phyloP scores from a whole-genome alignment of 2,329 filamentous ascomycete species.

The Beauveria sp. region DNA sequence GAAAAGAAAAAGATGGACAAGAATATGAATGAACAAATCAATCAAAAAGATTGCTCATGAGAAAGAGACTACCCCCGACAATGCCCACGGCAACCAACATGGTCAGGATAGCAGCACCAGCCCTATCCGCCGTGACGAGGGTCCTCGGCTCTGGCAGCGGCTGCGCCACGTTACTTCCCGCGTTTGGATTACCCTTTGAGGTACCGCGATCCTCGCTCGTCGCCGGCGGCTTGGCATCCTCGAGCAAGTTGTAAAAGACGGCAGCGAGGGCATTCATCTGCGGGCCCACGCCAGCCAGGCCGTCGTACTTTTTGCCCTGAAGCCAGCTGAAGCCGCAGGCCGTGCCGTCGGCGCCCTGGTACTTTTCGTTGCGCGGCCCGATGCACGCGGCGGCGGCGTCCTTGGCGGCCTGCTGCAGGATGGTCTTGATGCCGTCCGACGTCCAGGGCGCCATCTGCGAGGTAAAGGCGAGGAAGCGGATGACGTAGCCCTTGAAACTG shows the following conservation, averaged over 20 bases:
- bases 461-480: constrained; percentile 57
- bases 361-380: constrained; percentile 36
- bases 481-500: constrained; percentile 68
- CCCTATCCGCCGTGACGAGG: constrained; percentile 43
- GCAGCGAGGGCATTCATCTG: constrained; percentile 62
- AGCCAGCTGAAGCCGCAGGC: constrained; percentile 65
- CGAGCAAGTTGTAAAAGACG: constrained; percentile 52
- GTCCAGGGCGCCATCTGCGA: constrained; percentile 48
- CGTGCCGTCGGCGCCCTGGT: constrained; percentile 46
- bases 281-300: constrained; percentile 54
- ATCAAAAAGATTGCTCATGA: constrained; percentile 28
- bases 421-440: constrained; percentile 38
- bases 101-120: constrained; percentile 50
- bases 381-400: constrained; percentile 46
- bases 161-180: constrained; percentile 28
- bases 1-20: not conserved
- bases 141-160: constrained; percentile 19
- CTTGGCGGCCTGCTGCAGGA: constrained; percentile 41
- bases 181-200: constrained; percentile 42
- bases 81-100: constrained; percentile 40
- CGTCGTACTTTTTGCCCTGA: constrained; percentile 46
- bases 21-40: not conserved
- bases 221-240: constrained; percentile 34
- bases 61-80: constrained; percentile 40
- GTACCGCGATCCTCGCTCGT: constrained; percentile 53